Conservation (phyloP, 2,329 filamentous ascomycete genomes). For the Camptophora hylomeconis region DNA sequence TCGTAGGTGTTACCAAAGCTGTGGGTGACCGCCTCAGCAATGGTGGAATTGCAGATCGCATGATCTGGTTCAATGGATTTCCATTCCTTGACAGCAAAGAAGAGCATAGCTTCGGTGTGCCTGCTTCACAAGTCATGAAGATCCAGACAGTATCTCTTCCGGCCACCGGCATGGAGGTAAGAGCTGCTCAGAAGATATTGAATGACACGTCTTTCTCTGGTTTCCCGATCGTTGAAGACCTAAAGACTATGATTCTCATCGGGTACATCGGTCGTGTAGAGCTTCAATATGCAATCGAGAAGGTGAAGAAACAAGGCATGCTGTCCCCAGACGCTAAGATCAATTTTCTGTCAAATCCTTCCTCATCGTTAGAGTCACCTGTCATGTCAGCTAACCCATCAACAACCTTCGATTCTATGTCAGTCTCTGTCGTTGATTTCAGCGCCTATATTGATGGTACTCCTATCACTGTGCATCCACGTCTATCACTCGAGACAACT, state of each 20-base stretch:
- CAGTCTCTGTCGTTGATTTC: conserved; percentile 58
- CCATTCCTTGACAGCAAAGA: conserved; percentile 96
- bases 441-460: conserved; percentile 79
- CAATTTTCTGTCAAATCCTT: conserved; percentile 50
- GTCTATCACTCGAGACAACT: conserved; percentile 83
- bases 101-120: conserved; percentile 90
- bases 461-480: conserved; percentile 80
- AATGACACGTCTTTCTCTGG: conserved; percentile 74
- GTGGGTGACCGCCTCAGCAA: conserved; percentile 86
- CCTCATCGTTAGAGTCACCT: conserved; percentile 18
- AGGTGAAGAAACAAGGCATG: conserved; percentile 55
- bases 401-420: conserved; percentile 46
- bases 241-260: conserved; percentile 53
- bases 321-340: conserved; percentile 59
- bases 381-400: conserved; percentile 24
- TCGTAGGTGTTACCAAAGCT: conserved; percentile 90
- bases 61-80: conserved; percentile 98
- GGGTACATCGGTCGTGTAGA: conserved; percentile 92
- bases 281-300: conserved; percentile 76
- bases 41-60: conserved; percentile 89
- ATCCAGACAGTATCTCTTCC: conserved; percentile 56
- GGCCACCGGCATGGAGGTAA: conserved; percentile 58
- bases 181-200: conserved; percentile 64
- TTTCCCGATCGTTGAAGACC: conserved; percentile 77
- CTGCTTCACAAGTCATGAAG: conserved; percentile 84